These are phyloP conservation scores for Cotoneaster glaucophyllus DNA, from an alignment of 306 rosid genomes.

Conservation along the genomic window DNA sequence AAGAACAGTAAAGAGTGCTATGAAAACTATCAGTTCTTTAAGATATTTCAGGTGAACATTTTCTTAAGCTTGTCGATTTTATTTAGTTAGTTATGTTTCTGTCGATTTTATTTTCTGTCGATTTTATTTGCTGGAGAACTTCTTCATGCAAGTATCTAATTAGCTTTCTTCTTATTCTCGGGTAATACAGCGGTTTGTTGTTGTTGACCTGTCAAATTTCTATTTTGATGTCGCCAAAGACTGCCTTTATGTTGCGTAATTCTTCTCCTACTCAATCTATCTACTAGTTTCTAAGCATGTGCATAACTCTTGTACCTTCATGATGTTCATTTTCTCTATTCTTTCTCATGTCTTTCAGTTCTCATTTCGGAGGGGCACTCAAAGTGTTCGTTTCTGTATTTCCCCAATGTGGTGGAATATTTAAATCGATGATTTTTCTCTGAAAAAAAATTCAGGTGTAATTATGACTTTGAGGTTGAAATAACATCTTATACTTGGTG, in stretches of 20 bases:
- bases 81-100: background rate
- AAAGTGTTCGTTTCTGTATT: too few relatives aligned
- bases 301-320: background rate
- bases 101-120: too few relatives aligned
- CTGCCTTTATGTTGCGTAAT: constrained; percentile 91
- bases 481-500: too few relatives aligned
- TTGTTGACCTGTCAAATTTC: constrained; percentile 90
- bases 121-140: background rate
- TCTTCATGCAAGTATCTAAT: constrained; percentile 10
- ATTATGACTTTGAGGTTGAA: too few relatives aligned
- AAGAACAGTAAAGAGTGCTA: constrained; percentile 68
- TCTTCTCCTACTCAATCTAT: constrained; percentile 4
- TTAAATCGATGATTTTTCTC: too few relatives aligned
- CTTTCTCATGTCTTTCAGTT: too few relatives aligned
- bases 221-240: constrained; percentile 95
- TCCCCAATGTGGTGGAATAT: too few relatives aligned
- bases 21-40: constrained; percentile 85
- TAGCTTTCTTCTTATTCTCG: constrained; percentile 27
- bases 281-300: background rate
- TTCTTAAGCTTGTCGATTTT: constrained; percentile 8
- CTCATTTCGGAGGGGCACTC: too few relatives aligned
- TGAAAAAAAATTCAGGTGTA: too few relatives aligned
- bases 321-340: too few relatives aligned
- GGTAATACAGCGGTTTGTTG: constrained; percentile 88
- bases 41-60: constrained; percentile 81